Conservation (phyloP, 495 filamentous ascomycete genomes). For the Haplographium delicatum region DNA sequence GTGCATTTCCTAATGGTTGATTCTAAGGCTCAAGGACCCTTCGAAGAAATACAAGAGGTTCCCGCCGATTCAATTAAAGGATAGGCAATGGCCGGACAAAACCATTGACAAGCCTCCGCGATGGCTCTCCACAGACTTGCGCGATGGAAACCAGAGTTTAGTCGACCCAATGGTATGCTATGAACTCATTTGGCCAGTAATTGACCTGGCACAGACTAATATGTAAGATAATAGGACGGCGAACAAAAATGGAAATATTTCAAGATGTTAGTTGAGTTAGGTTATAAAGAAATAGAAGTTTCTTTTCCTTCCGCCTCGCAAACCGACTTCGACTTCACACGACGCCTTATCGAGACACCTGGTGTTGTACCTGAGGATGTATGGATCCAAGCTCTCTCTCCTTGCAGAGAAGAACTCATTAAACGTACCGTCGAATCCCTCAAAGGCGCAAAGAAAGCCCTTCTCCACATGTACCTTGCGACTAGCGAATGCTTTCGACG, state of each 20-base stretch:
- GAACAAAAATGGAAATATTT: conserved; percentile 95
- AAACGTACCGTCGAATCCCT: conserved; percentile 84
- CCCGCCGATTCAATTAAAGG: conserved; percentile 70
- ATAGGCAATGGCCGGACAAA: conserved; percentile 90
- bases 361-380: conserved; percentile 88
- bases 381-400: conserved; percentile 90
- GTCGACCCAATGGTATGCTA: conserved; percentile 76
- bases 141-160: conserved; percentile 86
- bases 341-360: conserved; percentile 79
- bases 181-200: background rate
- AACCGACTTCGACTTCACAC: conserved; percentile 94
- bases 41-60: conserved; percentile 81
- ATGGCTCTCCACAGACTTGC: conserved; percentile 80
- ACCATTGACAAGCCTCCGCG: conserved; percentile 71
- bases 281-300: conserved; percentile 98
- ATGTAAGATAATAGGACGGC: conserved; percentile 56
- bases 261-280: conserved; percentile 85
- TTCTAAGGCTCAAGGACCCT: conserved; percentile 84
- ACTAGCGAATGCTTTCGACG: conserved; percentile 89
- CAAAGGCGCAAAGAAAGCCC: conserved; percentile 88
- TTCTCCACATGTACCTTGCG: conserved; percentile 94
- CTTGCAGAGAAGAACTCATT: conserved; percentile 91
- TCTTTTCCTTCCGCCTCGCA: conserved; percentile 93
- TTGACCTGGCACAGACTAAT: background rate
- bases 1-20: too few species aligned